These are phyloP conservation scores for Tuber magnatum DNA, from an alignment of 495 filamentous ascomycete genomes.

Conservation along the genomic window DNA sequence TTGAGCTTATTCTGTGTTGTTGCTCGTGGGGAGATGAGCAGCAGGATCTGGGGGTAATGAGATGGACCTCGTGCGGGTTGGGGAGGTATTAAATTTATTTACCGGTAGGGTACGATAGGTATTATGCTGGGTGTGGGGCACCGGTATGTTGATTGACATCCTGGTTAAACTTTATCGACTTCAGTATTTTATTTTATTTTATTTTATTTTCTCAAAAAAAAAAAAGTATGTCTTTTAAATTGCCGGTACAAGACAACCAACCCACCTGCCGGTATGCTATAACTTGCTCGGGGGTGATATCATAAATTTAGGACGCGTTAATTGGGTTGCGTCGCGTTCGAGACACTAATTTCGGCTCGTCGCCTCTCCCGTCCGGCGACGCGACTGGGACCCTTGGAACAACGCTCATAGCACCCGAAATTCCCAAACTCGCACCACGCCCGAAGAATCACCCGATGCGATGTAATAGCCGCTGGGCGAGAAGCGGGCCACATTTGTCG, in stretches of 20 bases:
- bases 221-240: neutral
- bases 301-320: slow-evolving; percentile 33
- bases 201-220: neutral
- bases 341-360: neutral
- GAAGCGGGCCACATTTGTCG: slow-evolving; percentile 87
- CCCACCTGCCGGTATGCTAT: no score
- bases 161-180: neutral
- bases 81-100: neutral
- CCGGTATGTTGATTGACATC: neutral
- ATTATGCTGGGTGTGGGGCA: neutral
- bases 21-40: neutral
- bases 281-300: neutral
- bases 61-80: neutral
- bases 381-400: neutral
- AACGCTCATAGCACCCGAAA: neutral
- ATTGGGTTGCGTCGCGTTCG: slow-evolving; percentile 28
- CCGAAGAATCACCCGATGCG: slow-evolving; percentile 82
- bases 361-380: neutral
- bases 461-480: slow-evolving; percentile 91
- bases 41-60: neutral
- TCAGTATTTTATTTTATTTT: no score
- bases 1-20: neutral
- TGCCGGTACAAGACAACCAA: neutral
- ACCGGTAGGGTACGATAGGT: neutral
- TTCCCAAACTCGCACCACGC: slow-evolving; percentile 85